Percentiles rank a stretch among this genome's conserved stretches.
These are phyloP conservation scores for Lodderomyces orthopsilosis DNA, from an alignment of 1,139 yeast genomes.

Conservation along the genomic window DNA sequence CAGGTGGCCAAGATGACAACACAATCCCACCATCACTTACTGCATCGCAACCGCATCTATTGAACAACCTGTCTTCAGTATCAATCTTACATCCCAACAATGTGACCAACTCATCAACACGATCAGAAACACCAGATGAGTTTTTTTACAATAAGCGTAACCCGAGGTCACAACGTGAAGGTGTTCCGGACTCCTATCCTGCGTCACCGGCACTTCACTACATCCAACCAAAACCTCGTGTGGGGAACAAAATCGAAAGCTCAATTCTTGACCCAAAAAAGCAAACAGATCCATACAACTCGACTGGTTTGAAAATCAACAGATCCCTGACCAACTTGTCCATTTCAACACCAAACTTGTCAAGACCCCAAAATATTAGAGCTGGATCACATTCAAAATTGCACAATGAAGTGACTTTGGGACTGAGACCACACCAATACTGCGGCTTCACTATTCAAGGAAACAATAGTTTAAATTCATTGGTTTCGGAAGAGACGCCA, in stretches of 20 bases:
- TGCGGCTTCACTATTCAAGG: slow-evolving; percentile 25
- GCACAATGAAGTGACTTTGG: neutral
- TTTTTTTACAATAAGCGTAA: slow-evolving; percentile 23
- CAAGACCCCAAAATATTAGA: slow-evolving; percentile 1
- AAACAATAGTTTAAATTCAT: slow-evolving; percentile 30
- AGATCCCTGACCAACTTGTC: slow-evolving; percentile 22
- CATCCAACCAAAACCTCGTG: slow-evolving; percentile 47
- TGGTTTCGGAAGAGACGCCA: slow-evolving; percentile 23
- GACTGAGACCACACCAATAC: slow-evolving; percentile 9
- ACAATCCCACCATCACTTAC: neutral
- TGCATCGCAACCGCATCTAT: neutral
- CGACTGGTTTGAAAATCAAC: slow-evolving; percentile 42
- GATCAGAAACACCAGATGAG: slow-evolving; percentile 23
- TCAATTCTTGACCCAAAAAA: slow-evolving; percentile 41
- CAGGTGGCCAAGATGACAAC: neutral
- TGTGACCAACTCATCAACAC: slow-evolving; percentile 9
- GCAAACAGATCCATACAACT: slow-evolving; percentile 30
- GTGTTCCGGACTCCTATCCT: neutral
- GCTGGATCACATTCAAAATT: slow-evolving; percentile 1
- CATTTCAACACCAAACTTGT: slow-evolving; percentile 20
- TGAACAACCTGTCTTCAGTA: neutral
- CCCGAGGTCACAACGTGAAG: slow-evolving; percentile 1
- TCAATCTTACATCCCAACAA: neutral
- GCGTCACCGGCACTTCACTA: slow-evolving; percentile 16
- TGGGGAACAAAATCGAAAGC: slow-evolving; percentile 24